phyloP scores from a whole-genome alignment of 108 stramenopile genomes.

The Fistulifera pelliculosa region DNA sequence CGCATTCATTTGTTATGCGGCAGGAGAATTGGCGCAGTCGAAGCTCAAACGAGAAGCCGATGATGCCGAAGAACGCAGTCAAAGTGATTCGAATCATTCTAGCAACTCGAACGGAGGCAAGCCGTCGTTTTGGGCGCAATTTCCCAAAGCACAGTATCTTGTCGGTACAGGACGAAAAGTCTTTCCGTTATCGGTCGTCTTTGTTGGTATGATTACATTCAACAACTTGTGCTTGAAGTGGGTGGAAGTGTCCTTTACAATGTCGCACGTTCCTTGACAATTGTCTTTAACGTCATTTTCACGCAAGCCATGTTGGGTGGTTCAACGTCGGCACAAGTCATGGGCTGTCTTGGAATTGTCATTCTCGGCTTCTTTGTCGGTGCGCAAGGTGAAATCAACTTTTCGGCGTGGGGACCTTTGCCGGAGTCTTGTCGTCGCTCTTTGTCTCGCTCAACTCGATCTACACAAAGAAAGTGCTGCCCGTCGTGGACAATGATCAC shows the following conservation, averaged over 20 bases:
- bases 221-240: slow-evolving; percentile 92
- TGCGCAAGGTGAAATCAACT: slow-evolving; percentile 78
- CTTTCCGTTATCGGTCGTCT: slow-evolving; percentile 73
- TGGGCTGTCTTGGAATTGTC: slow-evolving; percentile 73
- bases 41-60: slow-evolving; percentile 17
- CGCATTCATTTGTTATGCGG: slow-evolving; percentile 68
- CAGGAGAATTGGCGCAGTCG: slow-evolving; percentile 54
- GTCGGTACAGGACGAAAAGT: slow-evolving; percentile 39
- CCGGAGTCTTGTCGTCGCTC: slow-evolving; percentile 79
- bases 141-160: slow-evolving; percentile 78
- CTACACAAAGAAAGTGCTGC: slow-evolving; percentile 86
- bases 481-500: slow-evolving; percentile 84
- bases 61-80: not conserved
- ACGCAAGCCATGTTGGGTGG: slow-evolving; percentile 68
- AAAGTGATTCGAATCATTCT: slow-evolving; percentile 18
- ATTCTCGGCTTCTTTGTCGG: slow-evolving; percentile 87
- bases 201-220: slow-evolving; percentile 95
- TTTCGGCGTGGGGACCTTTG: slow-evolving; percentile 76
- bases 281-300: slow-evolving; percentile 91
- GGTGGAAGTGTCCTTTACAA: slow-evolving; percentile 97
- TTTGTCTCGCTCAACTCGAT: slow-evolving; percentile 94
- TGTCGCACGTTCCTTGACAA: slow-evolving; percentile 88
- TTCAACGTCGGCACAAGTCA: slow-evolving; percentile 55
- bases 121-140: slow-evolving; percentile 68
- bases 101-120: too few species aligned